A percentile compares a stretch with the other conserved stretches of the same genome.
Evolutionary conservation across 176 grass and related monocot genomes (phyloP).

Genomic region (Triticum monococcum): DNA sequence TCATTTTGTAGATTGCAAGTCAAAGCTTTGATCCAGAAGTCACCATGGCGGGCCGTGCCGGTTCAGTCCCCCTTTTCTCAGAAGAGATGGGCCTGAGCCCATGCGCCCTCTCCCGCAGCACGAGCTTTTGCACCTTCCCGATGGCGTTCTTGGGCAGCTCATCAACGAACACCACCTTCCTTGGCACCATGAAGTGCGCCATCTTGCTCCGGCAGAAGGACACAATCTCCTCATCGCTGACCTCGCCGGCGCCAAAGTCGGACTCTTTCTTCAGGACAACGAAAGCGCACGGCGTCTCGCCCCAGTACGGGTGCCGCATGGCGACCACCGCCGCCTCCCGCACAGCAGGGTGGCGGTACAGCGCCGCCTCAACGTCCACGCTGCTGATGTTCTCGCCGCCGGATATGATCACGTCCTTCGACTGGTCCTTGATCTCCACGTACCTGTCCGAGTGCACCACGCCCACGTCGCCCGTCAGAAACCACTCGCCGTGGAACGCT

Average conservation of each 20-base stretch:
- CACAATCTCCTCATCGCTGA: constrained; percentile 17
- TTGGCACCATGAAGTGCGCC: constrained; percentile 35
- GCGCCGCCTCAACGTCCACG: constrained; percentile 56
- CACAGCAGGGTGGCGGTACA: constrained; percentile 41
- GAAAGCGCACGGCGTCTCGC: constrained; percentile 64
- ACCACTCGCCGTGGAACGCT: constrained; percentile 52
- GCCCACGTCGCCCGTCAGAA: constrained; percentile 66
- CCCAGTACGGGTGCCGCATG: constrained; percentile 58
- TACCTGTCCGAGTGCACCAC: constrained; percentile 68
- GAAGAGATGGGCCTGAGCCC: no score
- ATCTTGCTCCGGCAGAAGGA: constrained; percentile 42
- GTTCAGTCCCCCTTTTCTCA: no score
- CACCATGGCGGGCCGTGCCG: no score
- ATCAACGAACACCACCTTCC: no score
- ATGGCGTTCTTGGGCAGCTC: no score
- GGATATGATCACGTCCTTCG: constrained; percentile 69
- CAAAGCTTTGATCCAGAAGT: no score
- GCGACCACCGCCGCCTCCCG: constrained; percentile 51
- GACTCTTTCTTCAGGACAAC: constrained; percentile 29
- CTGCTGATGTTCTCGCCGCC: constrained; percentile 73
- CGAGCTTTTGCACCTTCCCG: no score
- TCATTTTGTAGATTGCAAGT: no score
- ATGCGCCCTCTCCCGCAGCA: not conserved
- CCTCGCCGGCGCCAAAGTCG: not conserved
- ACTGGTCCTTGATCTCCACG: constrained; percentile 75